Evolutionary conservation across 2,329 filamentous ascomycete genomes (phyloP).

Genomic region (Ophiostoma sp.): DNA sequence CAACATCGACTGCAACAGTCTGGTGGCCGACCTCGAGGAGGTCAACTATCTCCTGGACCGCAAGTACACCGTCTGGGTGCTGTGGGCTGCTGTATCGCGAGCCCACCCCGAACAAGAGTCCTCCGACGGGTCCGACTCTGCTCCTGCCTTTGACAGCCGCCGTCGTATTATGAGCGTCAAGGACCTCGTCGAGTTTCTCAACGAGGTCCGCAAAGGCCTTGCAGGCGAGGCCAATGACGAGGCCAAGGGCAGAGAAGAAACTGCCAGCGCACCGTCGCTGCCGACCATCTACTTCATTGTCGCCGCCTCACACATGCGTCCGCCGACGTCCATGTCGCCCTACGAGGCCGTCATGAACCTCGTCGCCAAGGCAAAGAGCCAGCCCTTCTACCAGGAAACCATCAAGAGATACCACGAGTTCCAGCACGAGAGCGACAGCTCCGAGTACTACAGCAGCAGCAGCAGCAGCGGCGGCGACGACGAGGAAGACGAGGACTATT

Average conservation of each 20-base stretch:
- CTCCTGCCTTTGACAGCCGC: neutral
- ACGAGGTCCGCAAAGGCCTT: neutral
- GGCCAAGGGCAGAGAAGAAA: neutral
- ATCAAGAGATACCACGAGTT: neutral
- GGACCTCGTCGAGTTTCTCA: slow-evolving; percentile 19
- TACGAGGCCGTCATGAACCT: neutral
- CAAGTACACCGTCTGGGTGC: slow-evolving; percentile 13
- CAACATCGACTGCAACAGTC: slow-evolving; percentile 26
- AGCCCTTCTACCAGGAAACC: neutral
- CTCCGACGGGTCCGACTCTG: neutral
- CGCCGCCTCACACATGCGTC: slow-evolving; percentile 20
- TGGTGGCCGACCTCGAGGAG: slow-evolving; percentile 22
- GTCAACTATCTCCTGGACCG: slow-evolving; percentile 15
- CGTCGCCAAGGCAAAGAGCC: neutral
- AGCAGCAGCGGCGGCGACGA: neutral
- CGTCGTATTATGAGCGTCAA: slow-evolving; percentile 18
- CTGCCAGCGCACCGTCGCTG: neutral
- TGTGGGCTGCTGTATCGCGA: slow-evolving; percentile 19
- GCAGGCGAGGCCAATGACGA: neutral
- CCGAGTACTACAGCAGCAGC: neutral
- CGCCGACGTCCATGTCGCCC: neutral
- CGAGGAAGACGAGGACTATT: neutral
- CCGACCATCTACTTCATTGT: slow-evolving; percentile 22
- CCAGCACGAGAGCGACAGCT: neutral
- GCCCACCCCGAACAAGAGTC: neutral